Evolutionary conservation across 805 yeast species (phyloP), one percentile per base, ranked within the genome.

Genomic region (Debaryomyces hansenii): DNA sequence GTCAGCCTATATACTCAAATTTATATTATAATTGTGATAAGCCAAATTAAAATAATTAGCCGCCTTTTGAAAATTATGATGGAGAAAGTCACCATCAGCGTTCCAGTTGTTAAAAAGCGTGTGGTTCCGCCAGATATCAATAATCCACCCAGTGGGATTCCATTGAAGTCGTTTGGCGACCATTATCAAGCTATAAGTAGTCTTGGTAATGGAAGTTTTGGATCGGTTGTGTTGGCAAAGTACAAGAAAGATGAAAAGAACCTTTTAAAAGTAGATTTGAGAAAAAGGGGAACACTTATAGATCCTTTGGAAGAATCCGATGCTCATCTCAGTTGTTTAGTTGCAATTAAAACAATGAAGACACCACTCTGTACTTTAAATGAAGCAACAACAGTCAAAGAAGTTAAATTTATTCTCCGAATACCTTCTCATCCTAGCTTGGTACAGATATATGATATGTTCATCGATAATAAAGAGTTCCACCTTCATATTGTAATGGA

Each of bases 401-500:
- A 87, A 61, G 71, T 87, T 15, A 75, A 70, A 50, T 87, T 87
- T 61, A 83, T 87, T 21, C 63, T 83, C 24, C 67, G 85, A 0
- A 78, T 90, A 18, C 84, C 88, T 1, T 75, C 87, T 1, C 96
- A 90, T 66, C 78, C 78, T 18, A 80, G 83, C 54, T 68, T 92
- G 45, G 84, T 91, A 15, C 87, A 84, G 54, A 76, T 90, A 4
- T 82, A 80, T 64, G 97, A 90, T 57, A 74, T 90, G 60, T 89
- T 91, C 57, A 75, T 88, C 47, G 97, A 92, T 66, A 70, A 77
- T 42, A 50, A 57, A 18, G 67, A 78, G 37, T 78, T 72, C 52
- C 79, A 80, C 55, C 71, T 90, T 45, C 90, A 89, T 58, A 88
- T 91, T 33, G 86, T 85, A 10, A 89, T 92, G 95, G 98, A 92